Evolutionary conservation across 1,284 basidiomycete genomes (phyloP), one percentile per base, ranked within the genome.

Genomic region (Peniophora sp.): DNA sequence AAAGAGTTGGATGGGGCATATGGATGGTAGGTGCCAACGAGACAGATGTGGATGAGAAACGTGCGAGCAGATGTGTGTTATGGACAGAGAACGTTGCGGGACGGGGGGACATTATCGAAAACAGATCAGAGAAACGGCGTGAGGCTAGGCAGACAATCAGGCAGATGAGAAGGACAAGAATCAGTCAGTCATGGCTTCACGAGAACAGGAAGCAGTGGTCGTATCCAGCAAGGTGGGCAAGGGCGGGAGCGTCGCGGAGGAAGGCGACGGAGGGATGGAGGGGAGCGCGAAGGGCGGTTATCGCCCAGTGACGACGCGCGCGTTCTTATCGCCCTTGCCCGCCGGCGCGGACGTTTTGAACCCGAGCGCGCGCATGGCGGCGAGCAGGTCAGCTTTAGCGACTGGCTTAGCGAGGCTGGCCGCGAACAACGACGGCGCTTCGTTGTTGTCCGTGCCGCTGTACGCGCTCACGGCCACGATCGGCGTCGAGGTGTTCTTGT

Each of bases 401-500:
- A 97, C 72, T 1, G 93, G 94, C 69, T 97, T 97, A 49, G 86
- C 72, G 27, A 97, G 73, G 34, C 89, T 88, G 1, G 89, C 92
- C 3, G 89, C 80, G 67, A 97, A 97, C 44, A 96, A 69, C 24
- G 83, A 87, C 59, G 82, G 86, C 48, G 78, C 77, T 51, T 85
- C 83, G 51, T 69, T 75, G 20, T 74, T 70, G 56, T 90, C 86
- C 25, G 73, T 73, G 17, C 79, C 79, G 57, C 85, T 83, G 65
- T 92, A 93, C 24, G 86, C 88, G 62, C 88, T 91, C 48, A 97
- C 83, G 50, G 95, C 92, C 50, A 97, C 86, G 54, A 98, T 93
- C n/a, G 85, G 96, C 52, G 87, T 92, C 56, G 75, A 79, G 45
- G 85, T 82, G 61, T 96, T 96, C 73, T 84, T 89, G 72, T 91